These are phyloP conservation scores for Sanguinoderma infundibulare DNA, from an alignment of 1,284 basidiomycete genomes.

Conservation along the genomic window DNA sequence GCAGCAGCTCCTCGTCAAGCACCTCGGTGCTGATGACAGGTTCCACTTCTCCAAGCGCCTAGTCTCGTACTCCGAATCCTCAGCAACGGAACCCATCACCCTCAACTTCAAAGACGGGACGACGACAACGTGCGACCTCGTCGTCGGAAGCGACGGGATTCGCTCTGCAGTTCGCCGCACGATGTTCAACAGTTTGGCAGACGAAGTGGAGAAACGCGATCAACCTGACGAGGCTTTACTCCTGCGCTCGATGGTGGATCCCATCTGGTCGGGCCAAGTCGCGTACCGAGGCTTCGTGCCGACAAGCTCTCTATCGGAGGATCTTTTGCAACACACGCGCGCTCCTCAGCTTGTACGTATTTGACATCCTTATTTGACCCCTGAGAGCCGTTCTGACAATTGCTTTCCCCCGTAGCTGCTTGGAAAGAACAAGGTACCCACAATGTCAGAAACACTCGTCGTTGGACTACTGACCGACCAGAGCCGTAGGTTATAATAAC, in stretches of 20 bases:
- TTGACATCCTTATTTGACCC: neutral
- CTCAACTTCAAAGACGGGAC: constrained; percentile 54
- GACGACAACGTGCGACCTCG: constrained; percentile 48
- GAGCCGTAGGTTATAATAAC: neutral
- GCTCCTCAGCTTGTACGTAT: neutral
- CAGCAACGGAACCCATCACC: constrained; percentile 31
- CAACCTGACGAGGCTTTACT: constrained; percentile 4
- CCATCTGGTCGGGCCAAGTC: constrained; percentile 2
- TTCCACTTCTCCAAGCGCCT: constrained; percentile 53
- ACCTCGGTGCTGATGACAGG: neutral
- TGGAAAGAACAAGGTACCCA: constrained; percentile 4
- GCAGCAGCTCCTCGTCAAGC: too few species aligned
- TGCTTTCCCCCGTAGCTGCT: neutral
- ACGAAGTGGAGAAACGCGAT: constrained; percentile 19
- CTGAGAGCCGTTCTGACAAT: neutral
- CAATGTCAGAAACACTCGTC: neutral
- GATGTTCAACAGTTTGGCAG: constrained; percentile 22
- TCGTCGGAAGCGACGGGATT: constrained; percentile 55
- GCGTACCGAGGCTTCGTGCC: constrained; percentile 2
- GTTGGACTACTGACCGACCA: neutral
- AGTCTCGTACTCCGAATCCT: constrained; percentile 44
- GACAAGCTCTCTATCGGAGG: neutral
- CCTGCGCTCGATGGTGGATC: neutral
- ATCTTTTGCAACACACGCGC: neutral
- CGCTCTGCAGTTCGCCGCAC: constrained; percentile 43